Percentiles rank a stretch among this genome's conserved stretches.
These are phyloP conservation scores for Phoenix dactylifera DNA, from an alignment of 176 grass and related monocot species.

Conservation along the genomic window DNA sequence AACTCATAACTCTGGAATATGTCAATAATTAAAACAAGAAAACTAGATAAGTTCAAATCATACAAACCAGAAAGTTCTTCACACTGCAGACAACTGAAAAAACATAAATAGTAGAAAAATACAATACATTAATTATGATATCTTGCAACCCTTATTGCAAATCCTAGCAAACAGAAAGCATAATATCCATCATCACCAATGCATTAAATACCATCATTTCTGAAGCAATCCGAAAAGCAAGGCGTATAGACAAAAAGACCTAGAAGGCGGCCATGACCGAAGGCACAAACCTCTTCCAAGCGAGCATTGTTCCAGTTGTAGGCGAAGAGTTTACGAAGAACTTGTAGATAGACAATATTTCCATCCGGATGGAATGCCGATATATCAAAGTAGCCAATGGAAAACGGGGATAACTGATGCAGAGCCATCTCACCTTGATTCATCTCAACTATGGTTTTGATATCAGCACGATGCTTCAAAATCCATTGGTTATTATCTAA, in stretches of 20 bases:
- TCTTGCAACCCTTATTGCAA: no score
- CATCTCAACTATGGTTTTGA: not conserved
- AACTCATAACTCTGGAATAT: no score
- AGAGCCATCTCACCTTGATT: no score
- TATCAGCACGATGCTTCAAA: not conserved
- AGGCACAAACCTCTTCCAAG: slow-evolving; percentile 6
- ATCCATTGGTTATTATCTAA: slow-evolving; percentile 1
- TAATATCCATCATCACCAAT: no score
- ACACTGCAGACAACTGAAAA: no score
- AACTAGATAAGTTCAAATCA: no score
- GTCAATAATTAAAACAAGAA: no score
- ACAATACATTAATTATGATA: no score
- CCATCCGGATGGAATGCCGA: slow-evolving; percentile 11
- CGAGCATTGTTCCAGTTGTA: slow-evolving; percentile 8
- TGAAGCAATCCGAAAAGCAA: not conserved
- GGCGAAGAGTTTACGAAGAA: slow-evolving; percentile 11
- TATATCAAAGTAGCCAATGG: not conserved
- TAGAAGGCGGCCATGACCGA: not conserved
- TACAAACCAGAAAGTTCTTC: no score
- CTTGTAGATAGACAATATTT: slow-evolving; percentile 19
- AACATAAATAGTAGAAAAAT: no score
- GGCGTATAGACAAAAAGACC: slow-evolving; percentile 16
- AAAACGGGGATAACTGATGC: not conserved
- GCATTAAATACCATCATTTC: no score
- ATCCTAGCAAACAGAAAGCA: no score